Evolutionary conservation across 176 grass and related monocot genomes (phyloP), one percentile per base, ranked within the genome.

Genomic region (Alopecurus myosuroides): DNA sequence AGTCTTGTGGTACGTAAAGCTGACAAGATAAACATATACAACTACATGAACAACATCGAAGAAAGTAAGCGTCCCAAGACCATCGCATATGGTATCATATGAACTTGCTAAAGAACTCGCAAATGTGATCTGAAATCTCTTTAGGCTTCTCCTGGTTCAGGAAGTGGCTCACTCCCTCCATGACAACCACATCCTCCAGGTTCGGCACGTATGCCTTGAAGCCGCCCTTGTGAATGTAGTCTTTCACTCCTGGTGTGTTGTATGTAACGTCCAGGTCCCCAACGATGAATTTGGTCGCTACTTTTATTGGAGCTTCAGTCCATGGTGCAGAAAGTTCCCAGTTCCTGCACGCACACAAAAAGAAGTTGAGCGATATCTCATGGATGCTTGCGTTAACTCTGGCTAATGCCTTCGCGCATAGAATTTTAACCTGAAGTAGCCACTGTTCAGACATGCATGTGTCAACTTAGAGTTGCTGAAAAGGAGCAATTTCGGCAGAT

Each of bases 291-390:
- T 97, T 97, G 22, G 90, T 82, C 2, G 87, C 87, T 22, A 90
- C 87, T 80, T 88, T 90, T 84, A 97, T 52, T 3, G 74, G 89
- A 64, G 60, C 85, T 19, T 82, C 87, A 17, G 91, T 90, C 91
- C 91, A 97, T 64, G 94, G 82, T 80, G 91, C 89, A 85, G 87
- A 86, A 55, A 97, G 87, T 82, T 94, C 89, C 94, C 94, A 94
- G 4, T 79, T 90, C 85, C 94, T 97, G 76, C 56, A 79, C 68
- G 15, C 48, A 48, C 69, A 88, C 19, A 63, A 69, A 69, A 51
- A 53, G 73, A 79, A 20, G 74, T 79, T 36, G 14, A 20, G 23
- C n/a, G 2, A 23, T 11, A 77, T 9, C 1, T 62, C 41, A 36
- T 5, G 26, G 14, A 75, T 42, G 36, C 10, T 7, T 76, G 61